Evolutionary conservation across 2,329 filamentous ascomycete genomes (phyloP).

Genomic region (Endocalyx cinctus): DNA sequence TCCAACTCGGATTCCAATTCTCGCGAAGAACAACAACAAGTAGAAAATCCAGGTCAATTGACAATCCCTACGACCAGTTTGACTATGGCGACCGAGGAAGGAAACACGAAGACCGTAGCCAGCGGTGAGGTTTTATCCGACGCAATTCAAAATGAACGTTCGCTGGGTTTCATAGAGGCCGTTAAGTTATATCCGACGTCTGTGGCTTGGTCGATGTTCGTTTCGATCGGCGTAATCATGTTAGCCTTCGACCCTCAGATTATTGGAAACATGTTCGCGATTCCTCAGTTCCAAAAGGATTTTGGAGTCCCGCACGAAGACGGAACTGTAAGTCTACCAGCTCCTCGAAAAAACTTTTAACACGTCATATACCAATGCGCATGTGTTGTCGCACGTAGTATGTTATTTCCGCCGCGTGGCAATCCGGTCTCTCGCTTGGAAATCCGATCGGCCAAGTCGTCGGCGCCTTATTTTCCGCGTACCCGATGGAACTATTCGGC

Average conservation of each 20-base stretch:
- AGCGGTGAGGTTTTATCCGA: conserved; percentile 23
- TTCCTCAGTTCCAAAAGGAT: conserved; percentile 30
- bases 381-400: conserved; percentile 12
- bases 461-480: conserved; percentile 46
- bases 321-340: conserved; percentile 28
- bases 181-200: conserved; percentile 40
- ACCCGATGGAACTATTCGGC: conserved; percentile 42
- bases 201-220: conserved; percentile 53
- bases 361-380: too few relatives aligned
- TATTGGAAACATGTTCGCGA: conserved; percentile 54
- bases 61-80: too few relatives aligned
- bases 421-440: conserved; percentile 45
- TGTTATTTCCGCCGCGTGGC: conserved; percentile 36
- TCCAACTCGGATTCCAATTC: conserved; percentile 10
- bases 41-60: too few relatives aligned
- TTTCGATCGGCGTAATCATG: conserved; percentile 58
- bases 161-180: conserved; percentile 35
- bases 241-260: conserved; percentile 61
- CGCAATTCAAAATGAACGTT: conserved; percentile 36
- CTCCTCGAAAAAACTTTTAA: too few relatives aligned
- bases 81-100: conserved; percentile 7
- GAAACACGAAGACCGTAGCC: conserved; percentile 12
- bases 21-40: too few relatives aligned
- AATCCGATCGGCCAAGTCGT: conserved; percentile 54
- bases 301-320: conserved; percentile 24